phyloP scores from a whole-genome alignment of 2,329 filamentous ascomycete species.

The Venturia oleaginea region DNA sequence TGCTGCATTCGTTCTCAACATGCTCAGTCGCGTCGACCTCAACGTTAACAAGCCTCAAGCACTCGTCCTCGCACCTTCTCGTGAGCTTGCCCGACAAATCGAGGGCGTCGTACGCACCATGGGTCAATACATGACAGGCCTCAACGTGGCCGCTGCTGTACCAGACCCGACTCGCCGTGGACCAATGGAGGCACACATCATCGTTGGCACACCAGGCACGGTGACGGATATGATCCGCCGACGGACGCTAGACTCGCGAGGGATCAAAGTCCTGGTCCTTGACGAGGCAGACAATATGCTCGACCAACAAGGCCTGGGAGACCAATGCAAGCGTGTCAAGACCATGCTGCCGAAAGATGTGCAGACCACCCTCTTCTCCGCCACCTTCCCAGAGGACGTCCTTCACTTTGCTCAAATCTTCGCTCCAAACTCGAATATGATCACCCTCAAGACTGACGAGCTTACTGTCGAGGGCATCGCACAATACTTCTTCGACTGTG shows the following conservation, averaged over 20 bases:
- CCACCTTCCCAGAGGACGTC: constrained; percentile 82
- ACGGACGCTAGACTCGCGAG: constrained; percentile 60
- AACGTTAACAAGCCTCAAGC: constrained; percentile 66
- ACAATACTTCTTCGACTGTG: constrained; percentile 94
- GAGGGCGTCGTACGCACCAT: constrained; percentile 74
- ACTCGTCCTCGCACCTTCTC: constrained; percentile 79
- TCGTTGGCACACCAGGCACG: constrained; percentile 91
- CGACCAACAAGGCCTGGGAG: constrained; percentile 87
- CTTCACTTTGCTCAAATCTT: constrained; percentile 75
- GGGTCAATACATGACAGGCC: constrained; percentile 69
- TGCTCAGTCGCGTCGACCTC: constrained; percentile 78
- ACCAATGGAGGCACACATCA: constrained; percentile 64
- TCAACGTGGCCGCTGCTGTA: constrained; percentile 73
- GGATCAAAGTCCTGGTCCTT: constrained; percentile 75
- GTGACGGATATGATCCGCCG: constrained; percentile 79
- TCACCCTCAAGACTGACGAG: constrained; percentile 82
- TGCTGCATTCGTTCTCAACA: constrained; percentile 88
- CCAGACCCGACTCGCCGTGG: constrained; percentile 65
- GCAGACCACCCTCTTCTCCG: constrained; percentile 94
- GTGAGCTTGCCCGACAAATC: constrained; percentile 92
- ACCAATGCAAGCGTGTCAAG: constrained; percentile 90
- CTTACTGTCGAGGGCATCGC: constrained; percentile 95
- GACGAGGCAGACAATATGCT: constrained; percentile 99
- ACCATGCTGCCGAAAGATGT: constrained; percentile 59
- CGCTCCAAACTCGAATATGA: constrained; percentile 74